Conservation (phyloP, 495 filamentous ascomycete genomes). For the Aspergillus baeticus region DNA sequence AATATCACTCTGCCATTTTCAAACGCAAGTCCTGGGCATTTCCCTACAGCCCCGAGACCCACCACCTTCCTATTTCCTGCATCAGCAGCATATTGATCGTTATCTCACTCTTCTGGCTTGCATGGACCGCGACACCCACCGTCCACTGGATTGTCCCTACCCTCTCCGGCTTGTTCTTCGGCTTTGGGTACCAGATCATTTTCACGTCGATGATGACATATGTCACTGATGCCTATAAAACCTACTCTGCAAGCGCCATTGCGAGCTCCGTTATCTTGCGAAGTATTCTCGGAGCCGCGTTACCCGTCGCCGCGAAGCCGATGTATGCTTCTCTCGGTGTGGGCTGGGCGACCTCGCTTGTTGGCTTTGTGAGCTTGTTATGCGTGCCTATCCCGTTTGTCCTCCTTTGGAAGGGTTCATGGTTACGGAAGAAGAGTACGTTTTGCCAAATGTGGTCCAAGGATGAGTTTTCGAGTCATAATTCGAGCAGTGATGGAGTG, state of each 20-base stretch:
- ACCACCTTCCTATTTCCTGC: constrained; percentile 66
- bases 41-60: constrained; percentile 55
- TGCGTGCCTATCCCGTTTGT: constrained; percentile 43
- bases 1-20: constrained; percentile 43
- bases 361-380: constrained; percentile 45
- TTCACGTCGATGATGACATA: constrained; percentile 75
- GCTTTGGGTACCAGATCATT: constrained; percentile 63
- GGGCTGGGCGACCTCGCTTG: constrained; percentile 43
- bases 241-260: constrained; percentile 67
- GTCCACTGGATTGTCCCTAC: constrained; percentile 66
- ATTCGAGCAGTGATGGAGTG: no score
- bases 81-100: constrained; percentile 63
- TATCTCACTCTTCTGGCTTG: constrained; percentile 69
- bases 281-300: constrained; percentile 58
- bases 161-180: constrained; percentile 65
- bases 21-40: constrained; percentile 25
- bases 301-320: constrained; percentile 44
- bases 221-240: constrained; percentile 72
- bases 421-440: constrained; percentile 36
- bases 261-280: constrained; percentile 62
- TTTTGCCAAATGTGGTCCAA: constrained; percentile 39
- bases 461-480: constrained; percentile 18
- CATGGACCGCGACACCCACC: constrained; percentile 56
- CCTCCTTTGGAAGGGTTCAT: constrained; percentile 33
- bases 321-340: constrained; percentile 42